Base-by-base conservation (phyloP, 495 filamentous ascomycete genomes). In the Hamigera avellanea region DNA sequence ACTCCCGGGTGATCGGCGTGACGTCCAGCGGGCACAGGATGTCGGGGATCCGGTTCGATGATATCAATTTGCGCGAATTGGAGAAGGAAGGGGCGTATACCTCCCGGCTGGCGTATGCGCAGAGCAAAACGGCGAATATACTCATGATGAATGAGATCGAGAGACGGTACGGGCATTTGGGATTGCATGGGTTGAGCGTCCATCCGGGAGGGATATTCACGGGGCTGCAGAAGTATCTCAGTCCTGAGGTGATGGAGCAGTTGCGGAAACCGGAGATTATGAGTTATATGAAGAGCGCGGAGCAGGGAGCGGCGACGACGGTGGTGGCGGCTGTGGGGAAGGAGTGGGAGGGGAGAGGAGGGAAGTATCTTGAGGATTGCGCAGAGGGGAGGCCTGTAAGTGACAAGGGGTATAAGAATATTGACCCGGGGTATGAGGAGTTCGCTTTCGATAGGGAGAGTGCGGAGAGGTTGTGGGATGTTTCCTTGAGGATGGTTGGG, bases 61-160 rank as follows among this genome's bases (percentile, higher is more conserved):
- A 59, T 39, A 39, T 57, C 15, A 45, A 55, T 19, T 34, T 41
- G 13, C 45, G 59, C 30, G 41, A 55, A 12, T 51, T 53, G 36
- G 35, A 54, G 10, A 49, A 50, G 8, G 49, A 52, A 9, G 44
- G 42, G 8, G 50, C 36, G 9, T 72, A 73, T 34, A 40, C 56
- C 6, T 45, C 48, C 1, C 46, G 52, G 48, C 21, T 37, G 0
- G 58, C 60, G 3, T 67, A 69, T 39, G 52, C 41, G 1, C 53
- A 63, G 21, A 53, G 45, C 16, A 69, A 67, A 39, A 45, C 46
- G 0, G 62, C 62, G 1, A 61, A 53, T 39, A 45, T 65, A 19
- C 66, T 57, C 40, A 67, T 55, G 49, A 54, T 63, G 1, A 67
- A 57, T 26, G 53, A 70, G 36, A 59, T 72, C n/a, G 59, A 67